phyloP scores from a whole-genome alignment of 169 alveolate genomes.

The Plasmodium adleri region DNA sequence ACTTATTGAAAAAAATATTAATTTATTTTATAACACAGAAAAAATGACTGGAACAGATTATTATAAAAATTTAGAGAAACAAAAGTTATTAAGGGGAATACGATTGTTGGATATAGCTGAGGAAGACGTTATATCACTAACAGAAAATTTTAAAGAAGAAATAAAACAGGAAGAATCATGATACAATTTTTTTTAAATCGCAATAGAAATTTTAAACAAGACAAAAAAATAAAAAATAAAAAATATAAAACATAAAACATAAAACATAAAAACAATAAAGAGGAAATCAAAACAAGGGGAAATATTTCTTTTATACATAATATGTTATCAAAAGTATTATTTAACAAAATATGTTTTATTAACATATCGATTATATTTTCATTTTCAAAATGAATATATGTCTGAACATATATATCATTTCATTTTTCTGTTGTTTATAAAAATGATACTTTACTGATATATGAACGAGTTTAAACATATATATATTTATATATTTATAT shows the following conservation, averaged over 20 bases:
- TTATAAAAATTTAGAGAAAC: slow-evolving; percentile 65
- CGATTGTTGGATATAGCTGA: slow-evolving; percentile 64
- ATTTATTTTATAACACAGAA: slow-evolving; percentile 72
- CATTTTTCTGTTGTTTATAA: too few species aligned
- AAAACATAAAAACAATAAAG: background rate
- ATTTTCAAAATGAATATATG: too few species aligned
- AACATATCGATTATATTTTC: too few species aligned
- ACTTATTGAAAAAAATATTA: slow-evolving; percentile 64
- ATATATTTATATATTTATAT: background rate
- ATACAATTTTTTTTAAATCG: background rate
- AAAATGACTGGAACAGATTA: slow-evolving; percentile 75
- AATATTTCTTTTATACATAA: background rate
- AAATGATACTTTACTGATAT: too few species aligned
- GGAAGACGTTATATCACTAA: slow-evolving; percentile 69
- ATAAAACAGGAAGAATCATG: background rate
- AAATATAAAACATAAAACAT: background rate
- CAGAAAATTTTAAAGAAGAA: slow-evolving; percentile 15
- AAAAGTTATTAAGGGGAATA: slow-evolving; percentile 67
- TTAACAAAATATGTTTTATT: too few species aligned
- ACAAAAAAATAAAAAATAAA: background rate
- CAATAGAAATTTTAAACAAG: background rate
- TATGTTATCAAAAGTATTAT: too few species aligned
- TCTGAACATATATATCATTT: too few species aligned
- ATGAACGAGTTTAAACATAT: too few species aligned
- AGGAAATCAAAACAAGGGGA: background rate